These are phyloP conservation scores for Verticillium nonalfalfae DNA, from an alignment of 2,329 filamentous ascomycete species.

Conservation along the genomic window DNA sequence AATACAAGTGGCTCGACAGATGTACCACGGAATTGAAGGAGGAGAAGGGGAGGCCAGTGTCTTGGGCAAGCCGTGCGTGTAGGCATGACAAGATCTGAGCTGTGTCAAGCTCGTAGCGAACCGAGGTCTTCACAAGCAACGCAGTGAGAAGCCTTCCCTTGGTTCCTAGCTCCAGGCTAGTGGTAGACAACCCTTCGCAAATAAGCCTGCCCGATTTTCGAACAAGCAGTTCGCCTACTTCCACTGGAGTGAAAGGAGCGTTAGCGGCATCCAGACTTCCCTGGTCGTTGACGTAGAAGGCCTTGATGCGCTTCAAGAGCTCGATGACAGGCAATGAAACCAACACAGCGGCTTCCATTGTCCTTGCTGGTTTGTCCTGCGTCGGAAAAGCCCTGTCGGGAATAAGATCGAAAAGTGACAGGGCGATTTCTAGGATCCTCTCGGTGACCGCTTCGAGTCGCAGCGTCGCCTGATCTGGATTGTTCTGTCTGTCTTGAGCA, in stretches of 20 bases:
- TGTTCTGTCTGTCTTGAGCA: conserved; percentile 27
- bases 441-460: conserved; percentile 20
- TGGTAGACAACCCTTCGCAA: conserved; percentile 36
- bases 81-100: conserved; percentile 43
- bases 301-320: conserved; percentile 52
- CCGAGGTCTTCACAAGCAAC: conserved; percentile 46
- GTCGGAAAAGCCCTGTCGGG: conserved; percentile 56
- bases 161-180: conserved; percentile 43
- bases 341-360: conserved; percentile 18
- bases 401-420: conserved; percentile 55
- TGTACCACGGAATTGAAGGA: conserved; percentile 54
- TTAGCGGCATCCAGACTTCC: conserved; percentile 58
- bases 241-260: conserved; percentile 50
- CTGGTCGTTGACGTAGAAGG: conserved; percentile 65
- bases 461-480: conserved; percentile 15
- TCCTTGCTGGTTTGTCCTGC: conserved; percentile 10
- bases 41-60: conserved; percentile 37
- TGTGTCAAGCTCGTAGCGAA: conserved; percentile 35
- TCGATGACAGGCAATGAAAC: conserved; percentile 36
- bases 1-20: conserved; percentile 51
- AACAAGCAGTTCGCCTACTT: conserved; percentile 57
- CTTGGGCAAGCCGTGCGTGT: conserved; percentile 35
- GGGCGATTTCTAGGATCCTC: conserved; percentile 40
- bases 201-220: conserved; percentile 50
- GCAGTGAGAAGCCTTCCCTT: conserved; percentile 55